These are phyloP conservation scores for Coemansia sp. DNA, from an alignment of 192 early-diverging fungal species.

Conservation along the genomic window DNA sequence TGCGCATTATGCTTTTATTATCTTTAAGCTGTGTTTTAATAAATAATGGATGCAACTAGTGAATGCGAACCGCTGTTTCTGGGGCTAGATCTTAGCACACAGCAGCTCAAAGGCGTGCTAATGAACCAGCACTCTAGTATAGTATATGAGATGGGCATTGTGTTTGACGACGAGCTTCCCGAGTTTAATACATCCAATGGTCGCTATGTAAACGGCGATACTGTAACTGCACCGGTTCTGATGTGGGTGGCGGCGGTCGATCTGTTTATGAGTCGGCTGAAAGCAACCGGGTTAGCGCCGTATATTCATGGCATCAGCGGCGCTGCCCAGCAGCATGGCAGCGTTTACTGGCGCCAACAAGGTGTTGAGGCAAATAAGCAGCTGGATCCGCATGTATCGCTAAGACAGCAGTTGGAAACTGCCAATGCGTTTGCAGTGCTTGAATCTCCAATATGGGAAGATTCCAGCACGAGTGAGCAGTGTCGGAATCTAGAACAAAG, in stretches of 20 bases:
- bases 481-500: constrained; percentile 62
- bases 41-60: neutral
- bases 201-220: constrained; percentile 50
- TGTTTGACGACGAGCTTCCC: constrained; percentile 66
- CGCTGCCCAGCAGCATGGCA: constrained; percentile 84
- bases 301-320: constrained; percentile 62
- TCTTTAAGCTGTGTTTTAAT: neutral
- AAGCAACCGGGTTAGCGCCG: constrained; percentile 30
- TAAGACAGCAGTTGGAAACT: constrained; percentile 57
- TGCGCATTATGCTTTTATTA: neutral
- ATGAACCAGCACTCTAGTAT: constrained; percentile 39
- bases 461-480: constrained; percentile 67
- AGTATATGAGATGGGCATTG: constrained; percentile 56
- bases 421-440: constrained; percentile 53
- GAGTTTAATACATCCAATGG: constrained; percentile 56
- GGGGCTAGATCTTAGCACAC: constrained; percentile 75
- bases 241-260: constrained; percentile 82
- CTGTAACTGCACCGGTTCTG: constrained; percentile 65
- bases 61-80: constrained; percentile 53
- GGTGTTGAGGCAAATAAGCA: constrained; percentile 47
- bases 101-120: constrained; percentile 70
- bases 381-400: constrained; percentile 38
- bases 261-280: constrained; percentile 57
- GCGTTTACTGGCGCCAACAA: constrained; percentile 69
- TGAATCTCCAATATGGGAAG: constrained; percentile 82